phyloP scores from a whole-genome alignment of 2,329 filamentous ascomycete genomes.

The Fusarium nurragi region DNA sequence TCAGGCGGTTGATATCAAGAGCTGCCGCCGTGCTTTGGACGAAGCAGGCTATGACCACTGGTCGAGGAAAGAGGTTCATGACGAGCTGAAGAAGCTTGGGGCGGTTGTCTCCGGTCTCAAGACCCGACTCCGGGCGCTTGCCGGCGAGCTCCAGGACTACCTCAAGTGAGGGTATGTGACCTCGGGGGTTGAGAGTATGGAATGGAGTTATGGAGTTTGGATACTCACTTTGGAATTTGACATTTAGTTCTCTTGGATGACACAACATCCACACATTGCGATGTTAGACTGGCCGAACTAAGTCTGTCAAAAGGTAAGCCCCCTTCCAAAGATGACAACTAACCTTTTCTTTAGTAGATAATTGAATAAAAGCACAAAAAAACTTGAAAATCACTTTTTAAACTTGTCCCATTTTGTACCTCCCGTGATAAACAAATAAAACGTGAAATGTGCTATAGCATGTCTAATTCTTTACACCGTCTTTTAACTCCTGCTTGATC shows the following conservation, averaged over 20 bases:
- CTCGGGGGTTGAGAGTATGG: not conserved
- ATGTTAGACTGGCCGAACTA: not conserved
- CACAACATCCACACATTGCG: not conserved
- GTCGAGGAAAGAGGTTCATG: not conserved
- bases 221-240: not conserved
- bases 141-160: not conserved
- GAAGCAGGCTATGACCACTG: not conserved
- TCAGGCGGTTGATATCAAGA: not conserved
- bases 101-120: not conserved
- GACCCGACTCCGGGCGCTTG: not conserved
- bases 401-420: slow-evolving; percentile 6
- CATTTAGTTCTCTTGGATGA: not conserved
- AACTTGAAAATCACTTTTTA: not conserved
- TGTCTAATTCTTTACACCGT: slow-evolving; percentile 46
- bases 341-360: not conserved
- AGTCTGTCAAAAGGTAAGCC: not conserved
- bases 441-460: slow-evolving; percentile 35
- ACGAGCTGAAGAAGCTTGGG: not conserved
- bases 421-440: slow-evolving; percentile 33
- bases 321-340: not conserved
- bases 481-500: slow-evolving; percentile 71
- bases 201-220: not conserved
- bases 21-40: not conserved
- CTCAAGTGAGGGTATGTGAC: not conserved
- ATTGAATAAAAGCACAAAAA: not conserved